Conservation (phyloP, 2,329 filamentous ascomycete species). For the Amylocarpus encephaloides region DNA sequence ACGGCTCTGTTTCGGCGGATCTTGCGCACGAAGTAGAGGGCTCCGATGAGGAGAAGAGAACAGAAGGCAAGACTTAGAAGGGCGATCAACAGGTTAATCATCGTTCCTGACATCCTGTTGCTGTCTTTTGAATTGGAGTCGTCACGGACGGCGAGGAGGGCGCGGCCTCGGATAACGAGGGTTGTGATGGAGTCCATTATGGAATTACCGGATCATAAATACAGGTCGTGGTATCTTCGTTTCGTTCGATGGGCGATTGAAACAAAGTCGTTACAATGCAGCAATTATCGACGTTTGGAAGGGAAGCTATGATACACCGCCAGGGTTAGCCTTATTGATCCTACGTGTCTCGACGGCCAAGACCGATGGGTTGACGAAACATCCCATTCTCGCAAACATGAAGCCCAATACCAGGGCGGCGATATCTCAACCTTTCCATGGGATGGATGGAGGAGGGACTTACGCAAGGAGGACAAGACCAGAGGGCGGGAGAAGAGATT, state of each 20-base stretch:
- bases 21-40: constrained; percentile 68
- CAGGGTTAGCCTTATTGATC: background rate
- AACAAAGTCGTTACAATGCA: constrained; percentile 1
- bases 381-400: background rate
- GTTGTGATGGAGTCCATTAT: constrained; percentile 25
- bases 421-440: background rate
- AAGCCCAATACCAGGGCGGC: background rate
- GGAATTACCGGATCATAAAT: constrained; percentile 8
- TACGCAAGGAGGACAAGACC: constrained; percentile 13
- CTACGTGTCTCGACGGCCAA: background rate
- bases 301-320: background rate
- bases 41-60: constrained; percentile 59
- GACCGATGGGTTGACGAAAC: background rate
- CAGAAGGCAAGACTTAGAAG: constrained; percentile 74
- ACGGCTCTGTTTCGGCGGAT: constrained; percentile 44
- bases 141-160: constrained; percentile 44
- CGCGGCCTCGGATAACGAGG: constrained; percentile 33
- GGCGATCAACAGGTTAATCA: constrained; percentile 72
- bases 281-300: background rate
- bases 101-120: constrained; percentile 45
- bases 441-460: constrained; percentile 8
- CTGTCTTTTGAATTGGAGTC: constrained; percentile 33
- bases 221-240: background rate
- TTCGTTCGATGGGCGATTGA: background rate
- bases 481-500: constrained; percentile 1